Evolutionary conservation across 2,329 filamentous ascomycete species (phyloP), one percentile per base, ranked within the genome.

Genomic region (Cladosporium austrohemisphaericum): DNA sequence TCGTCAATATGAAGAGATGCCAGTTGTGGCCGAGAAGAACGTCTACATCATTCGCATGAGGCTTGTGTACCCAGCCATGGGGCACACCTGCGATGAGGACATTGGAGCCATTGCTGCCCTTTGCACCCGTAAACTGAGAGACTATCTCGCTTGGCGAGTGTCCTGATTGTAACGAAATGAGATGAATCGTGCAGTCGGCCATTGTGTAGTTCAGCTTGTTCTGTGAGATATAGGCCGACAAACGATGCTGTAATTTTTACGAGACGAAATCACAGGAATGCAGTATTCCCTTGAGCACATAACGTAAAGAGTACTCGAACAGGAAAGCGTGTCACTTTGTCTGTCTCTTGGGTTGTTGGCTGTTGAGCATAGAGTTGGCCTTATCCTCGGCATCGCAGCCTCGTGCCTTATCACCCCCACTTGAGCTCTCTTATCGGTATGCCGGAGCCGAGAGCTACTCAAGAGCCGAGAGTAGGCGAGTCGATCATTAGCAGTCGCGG

Each of bases 11-110:
- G 46, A 55, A 55, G 19, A 53, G 47, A n/a, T 55, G 26, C 48
- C 53, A 55, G 3, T 55, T 35, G 14, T 41, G 44, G 4, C 28
- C 23, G 8, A 53, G 11, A n/a, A 49, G 51, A 6, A 13, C 16
- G n/a, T 49, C 33, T 13, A 22, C 41, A 16, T 45, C 16, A 7
- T 49, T 33, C 18, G 20, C 23, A 26, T 55, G 53, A 18, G 53
- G 53, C 37, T 46, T 46, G 36, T 55, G 53, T 5, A 55, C 46
- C 44, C 53, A 55, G 44, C 51, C 53, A 25, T 50, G 50, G n/a
- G 53, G 48, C 3, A 51, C 29, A 6, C 51, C 51, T 22, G 50
- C 37, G n/a, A 55, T 25, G 26, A 55, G 41, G 9, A 33, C 18
- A 18, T 8, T 35, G 11, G 32, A 9, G 32, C 5, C 9, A 18